A percentile compares a stretch with the other conserved stretches of the same genome.
phyloP scores from a whole-genome alignment of 2,329 filamentous ascomycete species.

The Aspergillus quadrilineatus region DNA sequence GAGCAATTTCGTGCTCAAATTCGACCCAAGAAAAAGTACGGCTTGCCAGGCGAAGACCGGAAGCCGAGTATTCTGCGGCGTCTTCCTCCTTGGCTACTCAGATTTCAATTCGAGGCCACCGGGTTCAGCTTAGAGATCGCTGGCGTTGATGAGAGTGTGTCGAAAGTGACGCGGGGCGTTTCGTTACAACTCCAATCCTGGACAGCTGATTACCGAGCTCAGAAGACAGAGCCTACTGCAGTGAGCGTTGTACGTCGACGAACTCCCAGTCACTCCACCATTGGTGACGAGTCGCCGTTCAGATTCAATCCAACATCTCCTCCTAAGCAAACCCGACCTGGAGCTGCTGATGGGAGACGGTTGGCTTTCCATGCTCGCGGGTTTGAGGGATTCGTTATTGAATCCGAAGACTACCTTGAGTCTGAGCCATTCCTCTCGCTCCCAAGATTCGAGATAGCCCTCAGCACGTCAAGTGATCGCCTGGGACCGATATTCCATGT shows the following conservation, averaged over 20 bases:
- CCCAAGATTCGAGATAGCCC: conserved; percentile 80
- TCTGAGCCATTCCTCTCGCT: conserved; percentile 81
- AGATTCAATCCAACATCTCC: conserved; percentile 54
- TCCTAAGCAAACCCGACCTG: conserved; percentile 40
- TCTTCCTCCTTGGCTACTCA: conserved; percentile 79
- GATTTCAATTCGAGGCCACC: conserved; percentile 79
- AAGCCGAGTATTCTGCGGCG: conserved; percentile 71
- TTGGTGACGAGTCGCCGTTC: conserved; percentile 63
- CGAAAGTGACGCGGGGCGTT: conserved; percentile 75
- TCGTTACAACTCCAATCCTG: conserved; percentile 85
- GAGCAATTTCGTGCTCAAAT: conserved; percentile 73
- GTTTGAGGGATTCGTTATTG: conserved; percentile 86
- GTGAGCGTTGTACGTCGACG: conserved; percentile 60
- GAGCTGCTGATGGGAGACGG: conserved; percentile 71
- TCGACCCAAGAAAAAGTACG: conserved; percentile 59
- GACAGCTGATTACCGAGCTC: conserved; percentile 83
- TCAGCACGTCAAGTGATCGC: conserved; percentile 80
- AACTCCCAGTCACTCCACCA: conserved; percentile 68
- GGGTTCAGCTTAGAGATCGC: conserved; percentile 91
- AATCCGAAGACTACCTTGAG: conserved; percentile 80
- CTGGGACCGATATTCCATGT: conserved; percentile 87
- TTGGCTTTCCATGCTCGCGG: conserved; percentile 78
- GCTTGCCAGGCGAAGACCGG: conserved; percentile 48
- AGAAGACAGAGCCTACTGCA: conserved; percentile 63
- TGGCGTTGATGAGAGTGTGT: conserved; percentile 80